phyloP scores from a whole-genome alignment of 2,329 filamentous ascomycete species.

The Nigrospora oryzae region DNA sequence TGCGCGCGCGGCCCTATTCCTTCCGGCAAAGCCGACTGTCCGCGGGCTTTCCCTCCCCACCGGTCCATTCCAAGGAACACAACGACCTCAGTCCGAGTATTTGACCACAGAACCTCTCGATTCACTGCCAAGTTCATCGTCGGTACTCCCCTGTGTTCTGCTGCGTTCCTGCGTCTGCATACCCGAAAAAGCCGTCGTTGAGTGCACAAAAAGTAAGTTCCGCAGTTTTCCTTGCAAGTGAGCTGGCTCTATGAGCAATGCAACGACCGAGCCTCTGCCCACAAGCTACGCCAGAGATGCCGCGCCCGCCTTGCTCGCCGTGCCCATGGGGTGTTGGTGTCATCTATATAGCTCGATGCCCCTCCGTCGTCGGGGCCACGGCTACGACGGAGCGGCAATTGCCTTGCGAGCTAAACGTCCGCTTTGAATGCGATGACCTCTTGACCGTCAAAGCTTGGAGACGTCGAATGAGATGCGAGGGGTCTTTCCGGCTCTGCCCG shows the following conservation, averaged over 20 bases:
- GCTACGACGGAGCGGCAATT: too few relatives aligned
- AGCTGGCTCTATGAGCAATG: neutral
- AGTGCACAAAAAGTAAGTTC: constrained; percentile 7
- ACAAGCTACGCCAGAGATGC: neutral
- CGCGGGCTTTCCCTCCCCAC: too few relatives aligned
- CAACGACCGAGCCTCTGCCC: constrained; percentile 1
- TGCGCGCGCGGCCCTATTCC: constrained; percentile 22
- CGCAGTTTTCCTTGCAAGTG: neutral
- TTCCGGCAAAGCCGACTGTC: constrained; percentile 6
- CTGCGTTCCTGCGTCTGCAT: constrained; percentile 5
- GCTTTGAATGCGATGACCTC: too few relatives aligned
- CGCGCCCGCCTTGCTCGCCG: too few relatives aligned
- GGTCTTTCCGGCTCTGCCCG: too few relatives aligned
- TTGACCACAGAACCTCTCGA: neutral
- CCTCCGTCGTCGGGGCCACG: too few relatives aligned
- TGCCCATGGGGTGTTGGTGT: too few relatives aligned
- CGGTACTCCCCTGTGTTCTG: constrained; percentile 6
- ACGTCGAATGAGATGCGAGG: too few relatives aligned
- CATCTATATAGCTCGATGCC: too few relatives aligned
- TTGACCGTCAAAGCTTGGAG: too few relatives aligned
- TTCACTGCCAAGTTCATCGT: constrained; percentile 2
- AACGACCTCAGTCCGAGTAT: neutral
- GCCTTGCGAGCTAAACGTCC: too few relatives aligned
- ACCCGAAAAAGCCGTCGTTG: constrained; percentile 2
- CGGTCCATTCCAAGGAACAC: too few relatives aligned